Base-by-base conservation (phyloP, 495 filamentous ascomycete genomes). In the Geoglossum glabrum region DNA sequence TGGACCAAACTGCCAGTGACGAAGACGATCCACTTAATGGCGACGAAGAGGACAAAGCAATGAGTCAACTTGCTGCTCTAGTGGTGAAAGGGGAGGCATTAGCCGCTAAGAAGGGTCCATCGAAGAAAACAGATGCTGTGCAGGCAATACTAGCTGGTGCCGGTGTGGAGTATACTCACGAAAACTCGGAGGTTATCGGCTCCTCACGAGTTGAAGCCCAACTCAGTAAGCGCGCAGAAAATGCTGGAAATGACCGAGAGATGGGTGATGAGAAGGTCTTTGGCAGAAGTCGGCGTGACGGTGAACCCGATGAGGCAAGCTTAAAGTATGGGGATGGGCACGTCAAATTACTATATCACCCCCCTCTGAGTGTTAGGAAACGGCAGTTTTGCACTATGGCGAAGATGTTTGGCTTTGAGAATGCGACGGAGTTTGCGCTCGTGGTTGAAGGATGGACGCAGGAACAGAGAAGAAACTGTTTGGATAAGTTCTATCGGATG, bases 101-200 rank as follows among this genome's bases (percentile, higher is more conserved):
- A 23, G 56, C 60, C 13, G 21, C 15, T 3, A 38, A 23, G 26
- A 56, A 59, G 55, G 19, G 4, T 5, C 21, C 54, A 21, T 26
- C 11, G 21, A 55, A 36, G 47, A 77, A 80, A 59, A 77, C 75
- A 60, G 88, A 96, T 64, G 79, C 88, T 3, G 76, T 98, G 30
- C 84, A 89, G 60, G 92, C 87, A 21, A 97, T 98, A 63, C 79
- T 98, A 6, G 80, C 89, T 8, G 75, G 79, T 30, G 90, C 87
- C 1, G 92, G 93, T 7, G 90, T 98, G 15, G 82, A 92, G 67
- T 98, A 98, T 67, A 93, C 87, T 10, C 92, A 98, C 64, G 84
- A 95, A 60, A 98, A 98, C 65, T 88, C 85, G 43, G 92, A 98
- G 70, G 90, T 98, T 19, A 83, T 98, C 51, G 92, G 92, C 34